Evolutionary conservation across 2,329 filamentous ascomycete genomes (phyloP).

Genomic region (Fonsecaea pugnacius): DNA sequence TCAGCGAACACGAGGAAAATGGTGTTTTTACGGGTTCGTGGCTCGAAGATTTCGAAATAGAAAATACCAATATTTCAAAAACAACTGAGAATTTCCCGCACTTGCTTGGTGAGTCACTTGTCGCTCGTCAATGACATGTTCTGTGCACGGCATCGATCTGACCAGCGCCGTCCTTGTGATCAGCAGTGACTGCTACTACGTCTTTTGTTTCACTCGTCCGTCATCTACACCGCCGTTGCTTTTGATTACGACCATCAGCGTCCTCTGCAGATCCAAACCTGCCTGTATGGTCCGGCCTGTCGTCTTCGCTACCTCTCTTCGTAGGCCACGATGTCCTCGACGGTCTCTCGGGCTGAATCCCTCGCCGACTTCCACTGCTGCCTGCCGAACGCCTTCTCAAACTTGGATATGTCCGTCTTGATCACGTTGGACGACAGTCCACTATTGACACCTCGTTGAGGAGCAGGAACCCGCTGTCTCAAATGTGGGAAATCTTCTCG

Average conservation of each 20-base stretch:
- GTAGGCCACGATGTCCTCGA: slow-evolving; percentile 21
- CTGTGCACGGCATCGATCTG: background rate
- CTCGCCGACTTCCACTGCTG: slow-evolving; percentile 18
- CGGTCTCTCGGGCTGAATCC: slow-evolving; percentile 19
- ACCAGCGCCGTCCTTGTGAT: background rate
- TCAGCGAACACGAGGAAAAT: background rate
- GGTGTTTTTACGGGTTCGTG: background rate
- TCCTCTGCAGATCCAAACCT: background rate
- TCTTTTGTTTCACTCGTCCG: background rate
- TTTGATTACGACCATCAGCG: background rate
- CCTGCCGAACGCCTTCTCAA: slow-evolving; percentile 21
- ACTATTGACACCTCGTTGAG: slow-evolving; percentile 2
- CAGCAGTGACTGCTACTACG: background rate
- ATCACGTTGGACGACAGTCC: slow-evolving; percentile 8
- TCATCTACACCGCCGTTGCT: background rate
- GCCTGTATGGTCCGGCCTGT: background rate
- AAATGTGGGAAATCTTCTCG: slow-evolving; percentile 23
- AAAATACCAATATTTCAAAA: background rate
- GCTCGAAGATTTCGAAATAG: no score
- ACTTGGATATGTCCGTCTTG: slow-evolving; percentile 18
- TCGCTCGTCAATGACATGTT: background rate
- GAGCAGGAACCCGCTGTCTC: slow-evolving; percentile 13
- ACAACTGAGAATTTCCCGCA: background rate
- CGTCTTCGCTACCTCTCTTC: background rate
- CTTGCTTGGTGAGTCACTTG: background rate